Evolutionary conservation across 129 eudicot genomes (phyloP).

Genomic region (Helianthus tuberosus): DNA sequence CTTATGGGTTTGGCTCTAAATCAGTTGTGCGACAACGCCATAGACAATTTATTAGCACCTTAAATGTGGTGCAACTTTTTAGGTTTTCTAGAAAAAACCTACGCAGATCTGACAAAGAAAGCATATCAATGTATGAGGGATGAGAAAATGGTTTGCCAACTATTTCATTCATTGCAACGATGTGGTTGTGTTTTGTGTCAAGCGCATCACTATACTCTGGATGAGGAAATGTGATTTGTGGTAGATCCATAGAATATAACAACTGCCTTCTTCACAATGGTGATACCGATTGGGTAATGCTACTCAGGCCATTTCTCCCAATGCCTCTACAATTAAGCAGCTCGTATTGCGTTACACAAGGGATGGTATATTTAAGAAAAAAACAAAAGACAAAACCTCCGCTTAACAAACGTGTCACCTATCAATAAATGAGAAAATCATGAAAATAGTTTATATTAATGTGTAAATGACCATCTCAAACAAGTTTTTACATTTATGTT

Average conservation of each 20-base stretch:
- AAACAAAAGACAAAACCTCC: conserved; percentile 31
- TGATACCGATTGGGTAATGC: no score
- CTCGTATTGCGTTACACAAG: conserved; percentile 10
- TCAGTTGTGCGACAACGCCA: conserved; percentile 12
- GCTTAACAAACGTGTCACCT: conserved; percentile 34
- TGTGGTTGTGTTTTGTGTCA: neutral
- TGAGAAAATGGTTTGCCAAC: conserved; percentile 4
- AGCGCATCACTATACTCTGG: conserved; percentile 12
- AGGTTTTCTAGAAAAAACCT: conserved; percentile 18
- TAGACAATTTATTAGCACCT: conserved; percentile 33
- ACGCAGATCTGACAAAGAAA: conserved; percentile 27
- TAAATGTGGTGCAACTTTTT: conserved; percentile 22
- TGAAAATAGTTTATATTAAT: no score
- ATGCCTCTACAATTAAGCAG: no score
- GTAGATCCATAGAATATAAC: no score
- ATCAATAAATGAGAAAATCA: neutral
- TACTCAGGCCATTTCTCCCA: no score
- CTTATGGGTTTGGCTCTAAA: no score
- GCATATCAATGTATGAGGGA: no score
- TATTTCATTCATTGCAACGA: neutral
- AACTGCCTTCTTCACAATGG: no score
- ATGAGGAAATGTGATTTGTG: conserved; percentile 11
- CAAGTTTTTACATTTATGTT: no score
- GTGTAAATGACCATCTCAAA: no score
- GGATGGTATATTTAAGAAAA: conserved; percentile 19